Evolutionary conservation across 805 yeast species (phyloP).

Genomic region (Pachysolen tannophilus): DNA sequence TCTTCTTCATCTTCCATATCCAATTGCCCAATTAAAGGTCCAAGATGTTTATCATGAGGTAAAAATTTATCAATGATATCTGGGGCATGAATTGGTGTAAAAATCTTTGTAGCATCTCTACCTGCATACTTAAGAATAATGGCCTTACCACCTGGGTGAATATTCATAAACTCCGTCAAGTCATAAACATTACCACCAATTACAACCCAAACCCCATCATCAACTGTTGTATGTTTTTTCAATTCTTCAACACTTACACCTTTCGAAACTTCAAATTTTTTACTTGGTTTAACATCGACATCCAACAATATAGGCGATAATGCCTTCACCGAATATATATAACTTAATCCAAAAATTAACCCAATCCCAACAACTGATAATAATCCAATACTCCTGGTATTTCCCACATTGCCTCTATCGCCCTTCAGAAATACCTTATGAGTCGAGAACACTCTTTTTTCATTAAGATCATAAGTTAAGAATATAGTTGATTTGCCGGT

Average conservation of each 20-base stretch:
- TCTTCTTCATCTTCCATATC: conserved; percentile 23
- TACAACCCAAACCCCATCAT: conserved; percentile 40
- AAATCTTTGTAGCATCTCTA: conserved; percentile 73
- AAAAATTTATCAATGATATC: conserved; percentile 67
- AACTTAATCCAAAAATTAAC: too few species aligned
- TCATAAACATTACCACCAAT: conserved; percentile 38
- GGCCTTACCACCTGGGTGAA: conserved; percentile 28
- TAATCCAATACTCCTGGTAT: too few species aligned
- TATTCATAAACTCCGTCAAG: conserved; percentile 28
- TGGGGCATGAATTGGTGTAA: conserved; percentile 87
- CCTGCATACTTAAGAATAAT: conserved; percentile 35
- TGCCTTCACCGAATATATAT: too few species aligned
- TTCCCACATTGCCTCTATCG: too few species aligned
- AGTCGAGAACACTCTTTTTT: too few species aligned
- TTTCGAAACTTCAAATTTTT: conserved; percentile 13
- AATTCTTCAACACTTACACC: conserved; percentile 24
- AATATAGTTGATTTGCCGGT: too few species aligned
- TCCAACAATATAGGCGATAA: conserved; percentile 32
- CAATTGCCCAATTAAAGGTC: conserved; percentile 27
- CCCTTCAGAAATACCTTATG: too few species aligned
- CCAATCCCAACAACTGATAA: too few species aligned
- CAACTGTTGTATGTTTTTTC: conserved; percentile 36
- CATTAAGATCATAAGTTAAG: too few species aligned
- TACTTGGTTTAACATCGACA: conserved; percentile 22
- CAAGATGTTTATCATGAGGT: conserved; percentile 53